phyloP scores from a whole-genome alignment of 306 rosid species.

The Calophaca sinica region DNA sequence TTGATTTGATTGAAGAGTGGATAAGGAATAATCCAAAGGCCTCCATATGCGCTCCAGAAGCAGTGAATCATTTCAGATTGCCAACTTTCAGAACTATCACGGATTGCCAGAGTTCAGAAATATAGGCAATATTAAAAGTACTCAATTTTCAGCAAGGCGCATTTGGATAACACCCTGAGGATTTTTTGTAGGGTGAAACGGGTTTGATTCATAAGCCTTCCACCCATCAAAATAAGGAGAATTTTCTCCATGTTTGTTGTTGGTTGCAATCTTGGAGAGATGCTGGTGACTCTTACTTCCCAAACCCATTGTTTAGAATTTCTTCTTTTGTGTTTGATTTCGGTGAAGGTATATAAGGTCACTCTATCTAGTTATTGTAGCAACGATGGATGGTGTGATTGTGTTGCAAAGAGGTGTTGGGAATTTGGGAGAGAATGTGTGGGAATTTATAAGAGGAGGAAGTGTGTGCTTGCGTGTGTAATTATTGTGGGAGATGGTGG shows the following conservation, averaged over 20 bases:
- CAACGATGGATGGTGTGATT: conserved; percentile 2
- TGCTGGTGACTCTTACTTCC: conserved; percentile 39
- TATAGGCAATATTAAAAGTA: conserved; percentile 47
- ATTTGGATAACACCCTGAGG: conserved; percentile 86
- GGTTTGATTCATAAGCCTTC: conserved; percentile 85
- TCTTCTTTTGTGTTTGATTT: not conserved
- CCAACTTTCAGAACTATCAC: conserved; percentile 86
- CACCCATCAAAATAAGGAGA: conserved; percentile 90
- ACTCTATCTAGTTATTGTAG: conserved; percentile 5
- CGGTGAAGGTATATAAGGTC: not conserved
- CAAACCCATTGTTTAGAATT: conserved; percentile 42
- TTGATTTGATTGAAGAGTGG: conserved; percentile 73
- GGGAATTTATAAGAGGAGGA: conserved; percentile 41
- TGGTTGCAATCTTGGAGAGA: conserved; percentile 78
- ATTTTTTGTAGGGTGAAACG: conserved; percentile 69
- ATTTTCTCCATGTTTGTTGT: conserved; percentile 76
- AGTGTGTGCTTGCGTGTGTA: not conserved
- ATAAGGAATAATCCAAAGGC: conserved; percentile 70
- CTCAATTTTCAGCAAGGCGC: conserved; percentile 84
- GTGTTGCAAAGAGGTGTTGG: conserved; percentile 6
- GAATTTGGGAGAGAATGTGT: not conserved
- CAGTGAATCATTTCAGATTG: conserved; percentile 65
- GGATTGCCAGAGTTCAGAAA: conserved; percentile 84
- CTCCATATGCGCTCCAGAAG: conserved; percentile 83
- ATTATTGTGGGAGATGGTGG: not conserved